These are phyloP conservation scores for Samsoniella hepiali DNA, from an alignment of 2,329 filamentous ascomycete species.

Conservation along the genomic window DNA sequence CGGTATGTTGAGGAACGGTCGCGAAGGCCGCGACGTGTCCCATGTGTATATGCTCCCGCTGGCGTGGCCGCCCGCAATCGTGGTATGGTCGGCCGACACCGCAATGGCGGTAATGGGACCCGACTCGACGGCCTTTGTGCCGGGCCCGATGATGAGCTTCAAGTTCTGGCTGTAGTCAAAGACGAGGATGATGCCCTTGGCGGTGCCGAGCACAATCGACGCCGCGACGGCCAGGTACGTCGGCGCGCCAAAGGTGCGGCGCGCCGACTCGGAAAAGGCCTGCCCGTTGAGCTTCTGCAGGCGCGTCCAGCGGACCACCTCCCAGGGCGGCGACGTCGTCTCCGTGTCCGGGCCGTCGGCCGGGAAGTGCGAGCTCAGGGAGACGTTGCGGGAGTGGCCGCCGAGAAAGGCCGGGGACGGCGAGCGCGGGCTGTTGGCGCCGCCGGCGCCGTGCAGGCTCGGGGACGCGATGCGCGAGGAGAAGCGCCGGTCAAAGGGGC, in stretches of 20 bases:
- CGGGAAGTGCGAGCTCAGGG: conserved; percentile 67
- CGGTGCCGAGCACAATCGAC: conserved; percentile 84
- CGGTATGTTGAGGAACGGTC: conserved; percentile 84
- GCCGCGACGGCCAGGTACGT: conserved; percentile 88
- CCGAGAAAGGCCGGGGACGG: conserved; percentile 74
- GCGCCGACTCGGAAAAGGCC: conserved; percentile 88
- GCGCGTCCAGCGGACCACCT: conserved; percentile 94
- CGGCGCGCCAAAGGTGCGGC: conserved; percentile 85
- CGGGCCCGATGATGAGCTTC: conserved; percentile 88
- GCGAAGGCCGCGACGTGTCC: conserved; percentile 79
- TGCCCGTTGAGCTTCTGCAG: conserved; percentile 85
- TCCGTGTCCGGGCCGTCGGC: conserved; percentile 63
- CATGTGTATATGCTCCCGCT: conserved; percentile 94
- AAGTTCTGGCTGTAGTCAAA: conserved; percentile 97
- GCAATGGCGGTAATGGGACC: conserved; percentile 84
- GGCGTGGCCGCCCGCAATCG: conserved; percentile 83
- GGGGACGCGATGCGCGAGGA: conserved; percentile 74
- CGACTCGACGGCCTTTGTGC: conserved; percentile 90
- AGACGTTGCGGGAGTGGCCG: conserved; percentile 77
- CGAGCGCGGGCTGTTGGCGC: conserved; percentile 56
- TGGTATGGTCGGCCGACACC: conserved; percentile 89
- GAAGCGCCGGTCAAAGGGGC: conserved; percentile 93
- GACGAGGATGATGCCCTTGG: conserved; percentile 88
- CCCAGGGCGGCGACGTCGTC: conserved; percentile 80
- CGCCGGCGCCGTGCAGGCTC: conserved; percentile 30